Evolutionary conservation across 257 asterid genomes (phyloP), one percentile per base, ranked within the genome.

Genomic region (Lycium barbarum): DNA sequence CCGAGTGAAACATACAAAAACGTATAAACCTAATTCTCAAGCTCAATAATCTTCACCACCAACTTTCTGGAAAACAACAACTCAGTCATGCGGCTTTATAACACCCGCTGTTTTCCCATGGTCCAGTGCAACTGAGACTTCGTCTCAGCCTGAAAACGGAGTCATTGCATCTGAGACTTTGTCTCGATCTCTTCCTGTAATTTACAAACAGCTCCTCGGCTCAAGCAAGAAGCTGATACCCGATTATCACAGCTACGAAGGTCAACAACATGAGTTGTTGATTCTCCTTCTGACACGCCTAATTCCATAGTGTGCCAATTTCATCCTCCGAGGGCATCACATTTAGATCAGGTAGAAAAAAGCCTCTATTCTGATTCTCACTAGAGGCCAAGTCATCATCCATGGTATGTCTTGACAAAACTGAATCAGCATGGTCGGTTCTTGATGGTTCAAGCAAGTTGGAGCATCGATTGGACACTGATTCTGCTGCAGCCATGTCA

Each of bases 11-110:
- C 26, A 45, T 45, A 66, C 57, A 49, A 76, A 63, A 26, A 26
- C 82, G 74, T 53, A 63, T 35, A 57, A 62, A 45, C 57, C 79
- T 90, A 96, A 82, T 93, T 96, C 86, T 96, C 98, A 43, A 96
- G 99, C 88, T 96, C 99, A 10, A 96, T 96, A 33, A 96, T 94
- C 98, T 96, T 94, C 26, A 96, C 98, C 13, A 74, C 99, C 99
- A 36, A 96, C 94, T 85, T 96, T 96, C 89, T 96, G 99, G 93
- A 95, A 96, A 84, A 96, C 93, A 83, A 96, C 98, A 65, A 94
- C 97, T 45, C 99, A 91, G 65, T 94, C 99, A 73, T 94, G 99
- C 4, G 98, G 86, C 89, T 93, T 96, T 81, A 96, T 84, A 15
- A 96, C 87, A 78, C 98, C 99, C 0, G 96, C 88, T 51, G 94